Evolutionary conservation across 306 rosid genomes (phyloP), one percentile per base, ranked within the genome.

Genomic region (Gillenia trifoliata): DNA sequence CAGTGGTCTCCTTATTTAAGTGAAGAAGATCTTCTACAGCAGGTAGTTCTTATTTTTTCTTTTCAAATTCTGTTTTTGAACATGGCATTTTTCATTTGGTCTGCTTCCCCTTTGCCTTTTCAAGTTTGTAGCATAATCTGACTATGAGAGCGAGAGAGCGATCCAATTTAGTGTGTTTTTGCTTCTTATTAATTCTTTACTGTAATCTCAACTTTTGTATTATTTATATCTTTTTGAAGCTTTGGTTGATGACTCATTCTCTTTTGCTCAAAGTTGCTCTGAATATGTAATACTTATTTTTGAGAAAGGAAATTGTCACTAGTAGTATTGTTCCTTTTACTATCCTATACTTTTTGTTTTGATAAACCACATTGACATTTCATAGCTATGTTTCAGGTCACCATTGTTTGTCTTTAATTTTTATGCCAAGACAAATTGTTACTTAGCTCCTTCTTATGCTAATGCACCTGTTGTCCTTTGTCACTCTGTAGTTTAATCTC

Each of bases 1-100:
- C 87, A 83, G 41, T 93, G 98, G 97, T 93, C 97, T 74, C 98
- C 98, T 17, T 91, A 87, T 85, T 54, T 84, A 23, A 81, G 83
- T 78, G 98, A 90, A 87, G 76, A 76, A 34, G 91, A 91, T 75
- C 96, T 93, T 84, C 89, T 84, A 69, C 86, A 85, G 69, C 97
- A 91, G 79, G 90, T 78, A 72, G 75, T 9, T 62, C 73, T 72
- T 54, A 45, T 49, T 17, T 31, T 26, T 61, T 16, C 45, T 2
- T 55, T 57, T 57, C n/a, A 20, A 10, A 3, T 23, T 49, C 23
- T 56, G 50, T 50, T 16, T 66, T 34, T 23, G 1, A 7, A 22
- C 34, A 47, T 61, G 34, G 28, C 45, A 10, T 59, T 60, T 25
- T 30, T 61, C 60, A 20, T 62, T 9, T 41, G 29, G 28, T 20